Evolutionary conservation across 148 eudicot genomes (phyloP).

Genomic region (Silene latifolia): DNA sequence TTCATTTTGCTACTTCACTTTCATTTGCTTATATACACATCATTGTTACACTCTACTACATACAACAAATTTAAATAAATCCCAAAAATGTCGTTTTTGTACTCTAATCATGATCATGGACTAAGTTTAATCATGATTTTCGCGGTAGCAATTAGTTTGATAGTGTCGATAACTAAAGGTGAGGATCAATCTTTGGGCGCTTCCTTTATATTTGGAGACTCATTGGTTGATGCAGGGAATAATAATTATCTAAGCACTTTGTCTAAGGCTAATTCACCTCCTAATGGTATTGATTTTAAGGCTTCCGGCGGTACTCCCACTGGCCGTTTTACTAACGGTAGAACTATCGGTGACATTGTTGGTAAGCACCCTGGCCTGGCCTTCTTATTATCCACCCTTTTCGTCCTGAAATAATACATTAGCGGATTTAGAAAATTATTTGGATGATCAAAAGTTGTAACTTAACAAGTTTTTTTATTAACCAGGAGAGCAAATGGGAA

Average conservation of each 20-base stretch:
- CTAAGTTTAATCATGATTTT: slow-evolving; percentile 8
- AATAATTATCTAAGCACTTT: slow-evolving; percentile 68
- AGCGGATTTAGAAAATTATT: no score
- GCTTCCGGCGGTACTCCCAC: slow-evolving; percentile 79
- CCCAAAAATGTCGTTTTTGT: slow-evolving; percentile 1
- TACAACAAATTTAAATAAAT: not conserved
- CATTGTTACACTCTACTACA: not conserved
- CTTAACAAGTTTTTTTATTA: no score
- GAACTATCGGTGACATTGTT: slow-evolving; percentile 86
- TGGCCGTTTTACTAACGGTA: slow-evolving; percentile 83
- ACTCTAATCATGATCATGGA: slow-evolving; percentile 1
- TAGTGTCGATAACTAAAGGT: not conserved
- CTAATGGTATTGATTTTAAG: slow-evolving; percentile 86
- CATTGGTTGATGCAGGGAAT: slow-evolving; percentile 89
- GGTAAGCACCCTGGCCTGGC: no score
- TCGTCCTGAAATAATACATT: no score
- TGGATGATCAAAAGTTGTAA: no score
- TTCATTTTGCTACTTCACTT: not conserved
- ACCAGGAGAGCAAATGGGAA: slow-evolving; percentile 82
- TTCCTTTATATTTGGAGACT: slow-evolving; percentile 88
- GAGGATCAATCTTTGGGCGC: slow-evolving; percentile 47
- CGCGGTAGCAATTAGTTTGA: slow-evolving; percentile 9
- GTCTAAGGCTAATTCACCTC: slow-evolving; percentile 64
- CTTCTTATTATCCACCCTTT: not conserved
- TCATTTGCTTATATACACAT: slow-evolving; percentile 9